phyloP scores from a whole-genome alignment of 345 rosid genomes.

The Bruguiera parviflora region DNA sequence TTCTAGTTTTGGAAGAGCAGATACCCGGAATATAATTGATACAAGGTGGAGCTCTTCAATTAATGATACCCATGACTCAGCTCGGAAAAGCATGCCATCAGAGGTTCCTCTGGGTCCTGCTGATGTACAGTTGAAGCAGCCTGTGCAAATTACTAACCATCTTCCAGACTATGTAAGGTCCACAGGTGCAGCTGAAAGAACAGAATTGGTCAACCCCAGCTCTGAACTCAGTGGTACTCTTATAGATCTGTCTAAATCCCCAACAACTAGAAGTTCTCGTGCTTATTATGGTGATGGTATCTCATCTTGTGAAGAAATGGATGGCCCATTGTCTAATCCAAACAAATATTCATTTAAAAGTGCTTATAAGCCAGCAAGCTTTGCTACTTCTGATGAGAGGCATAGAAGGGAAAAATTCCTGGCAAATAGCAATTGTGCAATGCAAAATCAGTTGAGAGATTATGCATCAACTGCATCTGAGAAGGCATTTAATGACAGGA shows the following conservation, averaged over 20 bases:
- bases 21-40: not conserved
- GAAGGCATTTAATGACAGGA: constrained; percentile 24
- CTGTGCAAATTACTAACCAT: constrained; percentile 14
- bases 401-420: constrained; percentile 31
- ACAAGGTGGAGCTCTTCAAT: constrained; percentile 8
- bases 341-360: constrained; percentile 24
- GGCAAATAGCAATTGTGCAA: constrained; percentile 24
- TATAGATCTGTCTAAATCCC: constrained; percentile 35
- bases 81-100: constrained; percentile 18
- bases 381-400: constrained; percentile 35
- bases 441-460: constrained; percentile 28
- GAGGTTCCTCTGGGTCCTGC: constrained; percentile 18
- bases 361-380: constrained; percentile 23
- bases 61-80: constrained; percentile 14
- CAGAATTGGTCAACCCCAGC: constrained; percentile 33
- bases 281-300: constrained; percentile 63
- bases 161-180: constrained; percentile 19
- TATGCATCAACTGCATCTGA: constrained; percentile 31
- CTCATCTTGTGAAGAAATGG: constrained; percentile 65
- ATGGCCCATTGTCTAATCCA: constrained; percentile 45
- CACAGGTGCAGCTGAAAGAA: constrained; percentile 31
- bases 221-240: constrained; percentile 42
- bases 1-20: constrained; percentile 16
- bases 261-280: constrained; percentile 45
- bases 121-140: constrained; percentile 25